Evolutionary conservation across 1,284 basidiomycete species (phyloP), one percentile per base, ranked within the genome.

Genomic region (Phenoliferia sp.): DNA sequence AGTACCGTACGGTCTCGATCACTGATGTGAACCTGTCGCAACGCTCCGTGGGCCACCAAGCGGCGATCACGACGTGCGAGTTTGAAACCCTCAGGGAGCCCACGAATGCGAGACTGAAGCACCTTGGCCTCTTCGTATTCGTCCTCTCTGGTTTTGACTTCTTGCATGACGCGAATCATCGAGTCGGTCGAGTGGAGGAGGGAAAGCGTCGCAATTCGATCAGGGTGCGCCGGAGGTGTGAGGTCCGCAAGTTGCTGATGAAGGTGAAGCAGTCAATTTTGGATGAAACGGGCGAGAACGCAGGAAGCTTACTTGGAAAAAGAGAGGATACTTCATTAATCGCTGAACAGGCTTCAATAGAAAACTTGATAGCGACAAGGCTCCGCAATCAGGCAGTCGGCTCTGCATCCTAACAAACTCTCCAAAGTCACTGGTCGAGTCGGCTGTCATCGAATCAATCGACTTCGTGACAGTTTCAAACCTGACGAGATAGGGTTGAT

Each of bases 331-430:
- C 71, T 85, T 84, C 34, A 84, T 85, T 15, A 95, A 77, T 62
- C 90, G 80, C 68, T 87, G 85, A 19, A 90, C 84, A 6, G 93
- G 92, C 74, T 91, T 88, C 64, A 88, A 81, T 59, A 94, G 79
- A 71, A 90, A 85, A 64, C 82, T 83, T 64, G 86, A 83, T 52
- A 95, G 80, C 33, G 81, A 84, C 84, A 87, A 86, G 10, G 85
- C 85, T 59, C 82, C 82, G 68, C 85, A 84, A 33, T 83, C 84
- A 10, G 80, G 76, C 17, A 81, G 79, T 7, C 78, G 78, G 76
- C 88, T 87, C 77, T 92, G 89, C 73, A 94, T 82, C 69, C 84
- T 81, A 16, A 95, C 82, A 78, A 94, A 95, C 77, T 91, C 89
- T 2, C 89, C 90, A 80, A 95, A 90, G 67, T 90, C 88, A 75